Percentiles rank a stretch among this genome's conserved stretches.
These are phyloP conservation scores for Tolypocladium sp. DNA, from an alignment of 2,329 filamentous ascomycete genomes.

Conservation along the genomic window DNA sequence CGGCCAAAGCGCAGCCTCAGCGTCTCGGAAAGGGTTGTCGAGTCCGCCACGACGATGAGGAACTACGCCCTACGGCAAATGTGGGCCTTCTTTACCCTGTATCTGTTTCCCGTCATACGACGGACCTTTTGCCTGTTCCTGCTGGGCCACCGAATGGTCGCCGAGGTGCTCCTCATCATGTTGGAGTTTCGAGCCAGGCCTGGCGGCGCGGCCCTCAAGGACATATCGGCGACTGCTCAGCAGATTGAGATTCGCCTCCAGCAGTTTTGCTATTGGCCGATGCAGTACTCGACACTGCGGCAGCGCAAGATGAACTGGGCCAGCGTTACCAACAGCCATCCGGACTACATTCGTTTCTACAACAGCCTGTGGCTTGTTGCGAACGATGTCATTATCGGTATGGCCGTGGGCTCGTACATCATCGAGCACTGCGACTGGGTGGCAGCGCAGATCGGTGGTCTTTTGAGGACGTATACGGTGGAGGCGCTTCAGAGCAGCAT, in stretches of 20 bases:
- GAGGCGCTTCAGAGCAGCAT: constrained; percentile 83
- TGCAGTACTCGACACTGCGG: constrained; percentile 89
- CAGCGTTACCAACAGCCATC: constrained; percentile 88
- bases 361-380: constrained; percentile 97
- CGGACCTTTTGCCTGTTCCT: constrained; percentile 67
- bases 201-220: constrained; percentile 78
- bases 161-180: constrained; percentile 68
- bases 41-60: constrained; percentile 81
- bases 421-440: constrained; percentile 89
- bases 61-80: constrained; percentile 61
- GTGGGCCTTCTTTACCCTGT: constrained; percentile 62
- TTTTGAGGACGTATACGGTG: constrained; percentile 77
- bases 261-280: constrained; percentile 98
- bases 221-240: constrained; percentile 92
- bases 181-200: constrained; percentile 79
- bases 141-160: constrained; percentile 69
- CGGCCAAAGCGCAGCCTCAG: constrained; percentile 78
- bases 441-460: constrained; percentile 64
- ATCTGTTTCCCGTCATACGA: constrained; percentile 69
- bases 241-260: constrained; percentile 95
- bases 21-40: constrained; percentile 87
- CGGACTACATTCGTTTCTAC: constrained; percentile 98
- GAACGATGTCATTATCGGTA: constrained; percentile 97
- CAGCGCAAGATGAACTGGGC: constrained; percentile 87
- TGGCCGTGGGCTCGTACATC: constrained; percentile 91